Conservation (phyloP, 2,329 filamentous ascomycete species). For the Penicillium polonicum region DNA sequence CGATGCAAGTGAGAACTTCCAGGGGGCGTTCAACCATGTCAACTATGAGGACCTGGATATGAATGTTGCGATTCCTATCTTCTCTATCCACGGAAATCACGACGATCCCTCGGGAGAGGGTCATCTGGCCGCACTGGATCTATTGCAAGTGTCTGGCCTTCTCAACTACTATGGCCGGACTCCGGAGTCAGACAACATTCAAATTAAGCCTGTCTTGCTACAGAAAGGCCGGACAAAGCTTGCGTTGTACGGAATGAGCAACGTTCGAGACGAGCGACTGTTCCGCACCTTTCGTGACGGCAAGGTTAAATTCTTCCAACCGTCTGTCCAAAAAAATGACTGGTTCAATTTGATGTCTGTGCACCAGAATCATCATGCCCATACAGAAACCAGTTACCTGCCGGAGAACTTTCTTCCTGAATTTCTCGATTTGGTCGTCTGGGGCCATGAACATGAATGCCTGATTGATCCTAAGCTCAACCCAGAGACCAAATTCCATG, state of each 20-base stretch:
- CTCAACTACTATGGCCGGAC: constrained; percentile 95
- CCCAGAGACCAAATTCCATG: constrained; percentile 83
- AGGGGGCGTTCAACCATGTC: constrained; percentile 85
- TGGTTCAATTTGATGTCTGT: constrained; percentile 97
- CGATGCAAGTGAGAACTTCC: constrained; percentile 87
- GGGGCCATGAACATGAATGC: constrained; percentile 98
- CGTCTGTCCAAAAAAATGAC: constrained; percentile 73
- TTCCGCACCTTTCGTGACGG: constrained; percentile 91
- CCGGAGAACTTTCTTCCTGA: constrained; percentile 90
- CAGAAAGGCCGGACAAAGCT: constrained; percentile 94
- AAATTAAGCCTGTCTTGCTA: constrained; percentile 84
- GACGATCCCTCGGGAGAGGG: constrained; percentile 97
- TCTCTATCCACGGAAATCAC: constrained; percentile 97
- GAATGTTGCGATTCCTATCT: constrained; percentile 94
- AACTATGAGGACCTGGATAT: constrained; percentile 98
- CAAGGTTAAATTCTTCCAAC: constrained; percentile 90
- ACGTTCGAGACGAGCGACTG: constrained; percentile 91
- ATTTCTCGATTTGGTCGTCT: constrained; percentile 87
- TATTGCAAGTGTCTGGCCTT: constrained; percentile 85
- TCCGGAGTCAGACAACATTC: constrained; percentile 88
- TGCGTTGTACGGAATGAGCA: constrained; percentile 90
- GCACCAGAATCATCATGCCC: constrained; percentile 92
- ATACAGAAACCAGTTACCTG: constrained; percentile 89
- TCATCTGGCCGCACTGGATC: constrained; percentile 83
- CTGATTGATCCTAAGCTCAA: constrained; percentile 81